Evolutionary conservation across 164 flowering plant genomes (phyloP), one percentile per base, ranked within the genome.

Genomic region (Piper longum): DNA sequence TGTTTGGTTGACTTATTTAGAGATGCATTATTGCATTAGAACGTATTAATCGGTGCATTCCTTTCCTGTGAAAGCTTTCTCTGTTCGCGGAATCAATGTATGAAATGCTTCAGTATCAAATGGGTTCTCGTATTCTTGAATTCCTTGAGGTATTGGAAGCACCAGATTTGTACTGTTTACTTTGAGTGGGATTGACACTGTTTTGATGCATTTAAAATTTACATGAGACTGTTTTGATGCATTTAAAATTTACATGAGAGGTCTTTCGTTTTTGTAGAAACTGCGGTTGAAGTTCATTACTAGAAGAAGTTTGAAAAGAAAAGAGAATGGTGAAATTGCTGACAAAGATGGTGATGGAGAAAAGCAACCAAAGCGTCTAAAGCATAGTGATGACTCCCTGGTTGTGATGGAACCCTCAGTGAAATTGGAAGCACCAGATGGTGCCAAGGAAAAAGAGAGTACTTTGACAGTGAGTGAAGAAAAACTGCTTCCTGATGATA

Each of bases 21-120:
- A 48, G 9, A 16, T 17, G 19, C 26, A 36, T 51, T 55, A 14
- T n/a, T 60, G 36, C 36, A 26, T 26, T 26, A 26, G 36, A 26
- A 26, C 36, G 36, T 0, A 56, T 56, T 11, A 14, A 55, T 67
- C 40, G 58, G 59, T 63, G 44, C 54, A 3, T 41, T 19, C 13
- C 2, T 7, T 63, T 4, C 56, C 57, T 62, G 48, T 60, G 62
- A 66, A 80, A 95, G 99, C 76, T 95, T 64, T 95, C 98, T 56
- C 62, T 91, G 51, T 91, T 95, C 82, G 98, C 96, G 0, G 99
- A 95, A 67, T 66, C 89, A 2, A 62, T 95, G 8, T 79, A 83
- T 80, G 99, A 95, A 78, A 91, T 91, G 99, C 89, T 95, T 71
- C 96, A 95, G 70, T 87, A 80, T 68, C 83, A 91, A 77, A 95